Conservation (phyloP, 768 basidiomycete species). For the Chalciporus chontae region DNA sequence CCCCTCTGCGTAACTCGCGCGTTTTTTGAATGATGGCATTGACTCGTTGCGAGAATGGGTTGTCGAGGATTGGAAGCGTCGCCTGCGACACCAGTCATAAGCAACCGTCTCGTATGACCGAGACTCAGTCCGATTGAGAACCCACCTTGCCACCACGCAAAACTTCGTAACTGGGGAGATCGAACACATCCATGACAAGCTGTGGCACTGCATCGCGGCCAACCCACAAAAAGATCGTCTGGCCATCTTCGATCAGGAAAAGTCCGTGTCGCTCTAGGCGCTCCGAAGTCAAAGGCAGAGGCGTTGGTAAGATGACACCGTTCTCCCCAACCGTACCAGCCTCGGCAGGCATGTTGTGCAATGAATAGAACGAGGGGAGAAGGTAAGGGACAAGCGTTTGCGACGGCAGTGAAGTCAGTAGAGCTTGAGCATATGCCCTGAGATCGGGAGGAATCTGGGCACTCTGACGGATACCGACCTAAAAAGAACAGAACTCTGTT, state of each 20-base stretch:
- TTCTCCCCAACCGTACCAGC: slow-evolving; percentile 89
- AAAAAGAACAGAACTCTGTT: background rate
- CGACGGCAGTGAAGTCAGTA: slow-evolving; percentile 87
- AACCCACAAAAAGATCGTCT: slow-evolving; percentile 97
- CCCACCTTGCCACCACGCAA: slow-evolving; percentile 90
- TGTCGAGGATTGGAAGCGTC: slow-evolving; percentile 87
- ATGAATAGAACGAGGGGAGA: slow-evolving; percentile 91
- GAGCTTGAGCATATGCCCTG: slow-evolving; percentile 88
- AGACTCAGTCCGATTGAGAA: background rate
- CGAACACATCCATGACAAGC: slow-evolving; percentile 91
- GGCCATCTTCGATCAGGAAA: slow-evolving; percentile 95
- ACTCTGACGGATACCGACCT: slow-evolving; percentile 95
- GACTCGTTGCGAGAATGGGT: slow-evolving; percentile 92
- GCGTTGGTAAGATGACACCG: slow-evolving; percentile 84
- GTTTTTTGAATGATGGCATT: slow-evolving; percentile 94
- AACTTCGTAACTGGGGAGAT: slow-evolving; percentile 81
- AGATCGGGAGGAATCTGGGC: slow-evolving; percentile 96
- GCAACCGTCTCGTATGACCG: background rate
- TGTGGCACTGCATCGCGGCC: slow-evolving; percentile 99
- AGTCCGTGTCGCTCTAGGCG: slow-evolving; percentile 92
- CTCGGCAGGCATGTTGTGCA: slow-evolving; percentile 95
- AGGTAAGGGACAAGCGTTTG: slow-evolving; percentile 91
- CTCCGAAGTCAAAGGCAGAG: slow-evolving; percentile 91
- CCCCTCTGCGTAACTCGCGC: slow-evolving; percentile 88
- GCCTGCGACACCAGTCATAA: slow-evolving; percentile 42